phyloP scores from a whole-genome alignment of 108 stramenopile genomes.

The Cyclostephanos invisitatus region DNA sequence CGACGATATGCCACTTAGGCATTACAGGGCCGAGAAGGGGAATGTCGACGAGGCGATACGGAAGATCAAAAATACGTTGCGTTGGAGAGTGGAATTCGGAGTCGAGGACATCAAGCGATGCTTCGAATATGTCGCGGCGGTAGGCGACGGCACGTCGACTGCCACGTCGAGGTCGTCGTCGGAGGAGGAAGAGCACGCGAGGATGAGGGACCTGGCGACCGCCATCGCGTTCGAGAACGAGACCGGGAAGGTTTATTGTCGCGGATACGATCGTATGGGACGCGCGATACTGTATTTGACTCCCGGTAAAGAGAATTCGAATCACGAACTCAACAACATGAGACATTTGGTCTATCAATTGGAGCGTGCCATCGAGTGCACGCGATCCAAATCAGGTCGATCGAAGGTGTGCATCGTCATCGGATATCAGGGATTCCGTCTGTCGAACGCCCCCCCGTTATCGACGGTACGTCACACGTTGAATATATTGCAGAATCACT shows the following conservation, averaged over 20 bases:
- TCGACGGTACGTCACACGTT: conserved; percentile 73
- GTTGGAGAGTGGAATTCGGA: conserved; percentile 85
- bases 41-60: conserved; percentile 59
- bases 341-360: conserved; percentile 88
- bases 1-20: conserved; percentile 74
- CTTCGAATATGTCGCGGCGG: conserved; percentile 7
- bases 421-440: conserved; percentile 79
- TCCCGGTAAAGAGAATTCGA: conserved; percentile 85
- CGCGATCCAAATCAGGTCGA: conserved; percentile 50
- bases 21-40: conserved; percentile 84
- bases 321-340: conserved; percentile 77
- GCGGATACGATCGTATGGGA: conserved; percentile 83
- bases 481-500: conserved; percentile 87
- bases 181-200: conserved; percentile 8
- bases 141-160: no score
- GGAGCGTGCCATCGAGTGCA: conserved; percentile 86
- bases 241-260: conserved; percentile 86
- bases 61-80: conserved; percentile 70
- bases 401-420: conserved; percentile 88
- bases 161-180: neutral
- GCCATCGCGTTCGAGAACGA: conserved; percentile 66
- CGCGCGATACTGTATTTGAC: conserved; percentile 86
- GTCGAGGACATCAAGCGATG: conserved; percentile 57
- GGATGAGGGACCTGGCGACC: conserved; percentile 33
- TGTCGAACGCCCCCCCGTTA: conserved; percentile 79